Evolutionary conservation across 495 filamentous ascomycete genomes (phyloP), one percentile per base, ranked within the genome.

Genomic region (Lasiosphaeriaceae sp.): DNA sequence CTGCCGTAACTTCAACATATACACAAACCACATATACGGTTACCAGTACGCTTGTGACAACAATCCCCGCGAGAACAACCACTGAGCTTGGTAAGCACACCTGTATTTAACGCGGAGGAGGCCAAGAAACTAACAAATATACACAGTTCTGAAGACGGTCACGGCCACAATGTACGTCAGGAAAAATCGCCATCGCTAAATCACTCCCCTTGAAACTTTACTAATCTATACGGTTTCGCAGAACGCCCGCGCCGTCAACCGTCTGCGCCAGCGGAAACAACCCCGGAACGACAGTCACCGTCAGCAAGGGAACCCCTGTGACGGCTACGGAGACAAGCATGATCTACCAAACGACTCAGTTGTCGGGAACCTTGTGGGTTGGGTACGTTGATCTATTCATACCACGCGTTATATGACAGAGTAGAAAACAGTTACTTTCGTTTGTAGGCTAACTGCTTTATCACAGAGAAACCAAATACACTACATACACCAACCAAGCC

Each of bases 1-100:
- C 62, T 8, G 63, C 68, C 2, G 67, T 68, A 31, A 75, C 70
- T 6, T 69, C 71, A n/a, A 74, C 74, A 0, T 63, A 67, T 46
- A 77, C 73, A 16, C 65, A 77, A 39, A 74, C 74, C 16, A 77
- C 73, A 16, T 68, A 60, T 34, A 77, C 74, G 0, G 66, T 75
- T 19, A 77, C 73, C 9, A 71, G 65, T 41, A 75, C 71, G 0
- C 52, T 57, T 5, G 50, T 64, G 19, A 75, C 74, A 8, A 71
- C 67, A 4, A 52, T 69, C 6, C 70, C 73, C 1, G 66, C 63
- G 3, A 51, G 52, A 45, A 75, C 72, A 1, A 67, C 64, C 0
- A 77, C 73, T 8, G 74, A 75, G 49, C 58, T 67, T 52, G 70
- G 71, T 74, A 26, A 65, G 73, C 26, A 9, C 26, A 3, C 26